Evolutionary conservation across 73 alveolate species (phyloP).

Genomic region (Paramecium octaurelia): DNA sequence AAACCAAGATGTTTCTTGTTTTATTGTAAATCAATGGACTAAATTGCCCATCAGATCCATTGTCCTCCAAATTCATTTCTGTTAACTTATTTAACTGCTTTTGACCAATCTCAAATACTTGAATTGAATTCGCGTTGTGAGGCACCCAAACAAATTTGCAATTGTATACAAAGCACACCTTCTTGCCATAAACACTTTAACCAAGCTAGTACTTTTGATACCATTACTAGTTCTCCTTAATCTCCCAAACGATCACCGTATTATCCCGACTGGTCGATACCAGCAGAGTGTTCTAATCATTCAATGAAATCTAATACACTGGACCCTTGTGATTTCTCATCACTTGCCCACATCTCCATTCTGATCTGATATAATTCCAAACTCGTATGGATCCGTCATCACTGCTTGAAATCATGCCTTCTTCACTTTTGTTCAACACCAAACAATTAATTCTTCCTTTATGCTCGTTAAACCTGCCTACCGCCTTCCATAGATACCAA

Average conservation of each 20-base stretch:
- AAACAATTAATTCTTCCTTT: neutral
- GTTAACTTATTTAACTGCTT: neutral
- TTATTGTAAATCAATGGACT: neutral
- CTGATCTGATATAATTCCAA: neutral
- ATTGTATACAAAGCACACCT: neutral
- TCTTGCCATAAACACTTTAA: neutral
- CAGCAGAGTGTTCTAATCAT: neutral
- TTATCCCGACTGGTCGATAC: neutral
- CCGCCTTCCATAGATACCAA: neutral
- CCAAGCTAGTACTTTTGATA: neutral
- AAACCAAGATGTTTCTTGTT: neutral
- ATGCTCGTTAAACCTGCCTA: neutral
- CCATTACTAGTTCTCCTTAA: neutral
- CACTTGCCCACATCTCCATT: neutral
- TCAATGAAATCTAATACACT: neutral
- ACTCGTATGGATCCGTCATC: neutral
- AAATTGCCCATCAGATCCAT: neutral
- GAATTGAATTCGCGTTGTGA: neutral
- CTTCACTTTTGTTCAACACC: neutral
- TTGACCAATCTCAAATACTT: neutral
- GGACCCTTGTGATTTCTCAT: neutral
- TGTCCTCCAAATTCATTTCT: neutral
- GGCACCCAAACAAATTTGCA: neutral
- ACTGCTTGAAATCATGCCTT: neutral
- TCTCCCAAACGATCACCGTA: neutral